phyloP scores from a whole-genome alignment of 176 grass and related monocot genomes.

The Carex pumila region DNA sequence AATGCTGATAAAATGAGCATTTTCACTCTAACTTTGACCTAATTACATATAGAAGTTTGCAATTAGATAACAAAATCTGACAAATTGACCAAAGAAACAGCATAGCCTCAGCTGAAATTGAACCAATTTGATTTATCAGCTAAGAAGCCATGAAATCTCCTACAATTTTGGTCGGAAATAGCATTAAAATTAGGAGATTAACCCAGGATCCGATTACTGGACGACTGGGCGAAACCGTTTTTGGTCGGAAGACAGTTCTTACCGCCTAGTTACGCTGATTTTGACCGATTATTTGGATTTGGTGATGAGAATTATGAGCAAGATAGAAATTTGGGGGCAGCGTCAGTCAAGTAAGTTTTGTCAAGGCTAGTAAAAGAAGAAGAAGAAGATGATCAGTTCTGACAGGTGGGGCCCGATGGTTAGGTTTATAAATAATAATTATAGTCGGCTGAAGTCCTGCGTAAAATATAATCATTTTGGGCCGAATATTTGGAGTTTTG shows the following conservation, averaged over 20 bases:
- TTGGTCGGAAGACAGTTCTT: neutral
- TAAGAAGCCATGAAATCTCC: neutral
- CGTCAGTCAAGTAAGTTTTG: neutral
- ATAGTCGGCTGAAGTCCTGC: no score
- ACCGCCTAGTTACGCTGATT: neutral
- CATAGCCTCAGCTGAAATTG: neutral
- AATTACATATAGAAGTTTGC: neutral
- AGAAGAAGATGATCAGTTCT: neutral
- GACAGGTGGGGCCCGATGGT: neutral
- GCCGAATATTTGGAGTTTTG: neutral
- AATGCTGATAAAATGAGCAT: neutral
- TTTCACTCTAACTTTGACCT: neutral
- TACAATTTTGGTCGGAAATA: no score
- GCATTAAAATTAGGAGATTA: neutral
- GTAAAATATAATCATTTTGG: neutral
- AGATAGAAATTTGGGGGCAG: neutral
- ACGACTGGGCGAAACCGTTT: neutral
- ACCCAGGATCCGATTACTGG: neutral
- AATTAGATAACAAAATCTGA: neutral
- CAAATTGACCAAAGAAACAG: neutral
- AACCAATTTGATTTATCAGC: neutral
- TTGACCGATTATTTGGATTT: neutral
- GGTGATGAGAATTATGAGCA: neutral
- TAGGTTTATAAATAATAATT: neutral
- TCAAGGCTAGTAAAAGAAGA: neutral